Evolutionary conservation across 495 filamentous ascomycete species (phyloP).

Genomic region (Staphylotrichum tortipilum): DNA sequence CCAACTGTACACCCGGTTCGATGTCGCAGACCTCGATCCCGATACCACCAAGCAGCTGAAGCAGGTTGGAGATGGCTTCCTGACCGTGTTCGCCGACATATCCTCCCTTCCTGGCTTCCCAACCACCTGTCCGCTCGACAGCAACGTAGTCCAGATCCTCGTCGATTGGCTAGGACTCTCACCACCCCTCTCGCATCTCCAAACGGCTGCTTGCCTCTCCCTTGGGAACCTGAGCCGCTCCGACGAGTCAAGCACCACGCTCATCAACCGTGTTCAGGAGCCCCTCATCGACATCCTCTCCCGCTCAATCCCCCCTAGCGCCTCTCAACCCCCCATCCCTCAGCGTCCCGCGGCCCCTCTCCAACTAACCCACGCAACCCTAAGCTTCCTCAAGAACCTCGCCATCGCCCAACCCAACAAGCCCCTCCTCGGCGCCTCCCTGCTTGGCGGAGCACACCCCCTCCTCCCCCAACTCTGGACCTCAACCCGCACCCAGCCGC

Average conservation of each 20-base stretch:
- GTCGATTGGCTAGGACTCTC: constrained; percentile 37
- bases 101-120: constrained; percentile 51
- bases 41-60: constrained; percentile 47
- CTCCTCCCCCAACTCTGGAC: constrained; percentile 54
- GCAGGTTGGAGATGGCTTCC: constrained; percentile 47
- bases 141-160: constrained; percentile 40
- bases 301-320: constrained; percentile 17
- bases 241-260: constrained; percentile 50
- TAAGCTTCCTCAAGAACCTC: constrained; percentile 75
- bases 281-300: constrained; percentile 47
- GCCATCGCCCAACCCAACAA: constrained; percentile 62
- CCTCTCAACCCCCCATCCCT: background rate
- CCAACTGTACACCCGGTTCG: constrained; percentile 22
- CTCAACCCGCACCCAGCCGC: constrained; percentile 47
- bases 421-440: constrained; percentile 41
- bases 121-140: constrained; percentile 22
- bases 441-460: constrained; percentile 12
- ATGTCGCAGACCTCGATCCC: constrained; percentile 20
- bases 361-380: constrained; percentile 54
- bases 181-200: constrained; percentile 38
- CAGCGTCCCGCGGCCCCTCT: constrained; percentile 18
- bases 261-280: constrained; percentile 51
- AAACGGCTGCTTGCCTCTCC: constrained; percentile 65
- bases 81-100: constrained; percentile 53
- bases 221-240: constrained; percentile 72